A percentile compares a stretch with the other conserved stretches of the same genome.
Evolutionary conservation across 768 basidiomycete genomes (phyloP).

Genomic region (Panaeolus papilionaceus): DNA sequence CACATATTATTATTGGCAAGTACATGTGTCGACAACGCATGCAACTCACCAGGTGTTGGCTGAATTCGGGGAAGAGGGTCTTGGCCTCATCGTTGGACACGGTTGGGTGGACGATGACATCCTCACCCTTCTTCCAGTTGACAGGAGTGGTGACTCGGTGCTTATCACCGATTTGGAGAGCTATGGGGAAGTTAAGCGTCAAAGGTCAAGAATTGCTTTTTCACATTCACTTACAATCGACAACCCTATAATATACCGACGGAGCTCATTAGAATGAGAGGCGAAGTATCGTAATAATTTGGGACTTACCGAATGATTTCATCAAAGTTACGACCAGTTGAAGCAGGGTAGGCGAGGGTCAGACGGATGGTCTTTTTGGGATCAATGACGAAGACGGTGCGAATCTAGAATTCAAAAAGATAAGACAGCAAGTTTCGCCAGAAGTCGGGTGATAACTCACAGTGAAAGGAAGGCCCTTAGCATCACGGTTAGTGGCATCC

Average conservation of each 20-base stretch:
- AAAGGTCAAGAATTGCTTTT: conserved; percentile 5
- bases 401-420: conserved; percentile 57
- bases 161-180: conserved; percentile 91
- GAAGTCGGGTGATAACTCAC: conserved; percentile 41
- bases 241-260: conserved; percentile 50
- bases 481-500: conserved; percentile 88
- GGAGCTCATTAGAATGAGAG: conserved; percentile 16
- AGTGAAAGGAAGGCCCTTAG: conserved; percentile 93
- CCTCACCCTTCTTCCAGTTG: conserved; percentile 94
- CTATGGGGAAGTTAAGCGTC: conserved; percentile 34
- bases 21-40: conserved; percentile 12
- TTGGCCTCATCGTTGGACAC: conserved; percentile 91
- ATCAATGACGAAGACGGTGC: conserved; percentile 97
- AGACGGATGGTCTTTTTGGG: conserved; percentile 95
- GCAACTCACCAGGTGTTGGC: conserved; percentile 72
- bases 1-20: conserved; percentile 17
- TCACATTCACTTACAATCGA: conserved; percentile 61
- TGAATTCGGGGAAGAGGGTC: conserved; percentile 86
- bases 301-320: conserved; percentile 54
- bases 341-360: conserved; percentile 91
- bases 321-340: conserved; percentile 93
- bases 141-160: conserved; percentile 88
- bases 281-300: neutral
- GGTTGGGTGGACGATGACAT: conserved; percentile 90
- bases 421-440: conserved; percentile 18